These are phyloP conservation scores for Brasilioporus rufonigricans DNA, from an alignment of 768 basidiomycete species.

Conservation along the genomic window DNA sequence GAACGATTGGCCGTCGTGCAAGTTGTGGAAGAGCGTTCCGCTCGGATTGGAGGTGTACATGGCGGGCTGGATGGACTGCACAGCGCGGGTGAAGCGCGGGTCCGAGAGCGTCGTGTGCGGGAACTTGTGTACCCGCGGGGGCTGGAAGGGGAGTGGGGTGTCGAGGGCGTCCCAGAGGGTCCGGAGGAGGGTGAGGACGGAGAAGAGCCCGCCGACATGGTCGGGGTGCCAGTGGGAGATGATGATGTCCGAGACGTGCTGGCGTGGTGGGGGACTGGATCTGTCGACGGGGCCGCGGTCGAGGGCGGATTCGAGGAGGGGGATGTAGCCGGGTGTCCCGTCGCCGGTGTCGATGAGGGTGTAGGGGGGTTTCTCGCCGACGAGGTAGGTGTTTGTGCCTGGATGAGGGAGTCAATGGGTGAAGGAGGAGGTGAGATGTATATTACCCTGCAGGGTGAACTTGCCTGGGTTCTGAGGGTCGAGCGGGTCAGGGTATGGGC, in stretches of 20 bases:
- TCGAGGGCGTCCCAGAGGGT: slow-evolving; percentile 58
- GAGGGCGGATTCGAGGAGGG: slow-evolving; percentile 64
- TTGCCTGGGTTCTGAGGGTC: slow-evolving; percentile 79
- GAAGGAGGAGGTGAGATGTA: neutral
- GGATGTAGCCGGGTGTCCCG: slow-evolving; percentile 64
- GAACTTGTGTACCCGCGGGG: slow-evolving; percentile 77
- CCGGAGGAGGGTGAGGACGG: slow-evolving; percentile 65
- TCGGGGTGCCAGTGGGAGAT: slow-evolving; percentile 91
- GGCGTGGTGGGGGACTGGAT: neutral
- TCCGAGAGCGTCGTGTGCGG: slow-evolving; percentile 39
- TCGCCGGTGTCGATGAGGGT: slow-evolving; percentile 84
- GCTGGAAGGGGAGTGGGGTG: slow-evolving; percentile 45
- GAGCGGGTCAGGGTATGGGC: neutral
- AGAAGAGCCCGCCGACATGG: slow-evolving; percentile 74
- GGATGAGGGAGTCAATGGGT: neutral
- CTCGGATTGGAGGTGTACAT: slow-evolving; percentile 44
- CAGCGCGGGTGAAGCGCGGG: slow-evolving; percentile 34
- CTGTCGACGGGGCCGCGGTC: slow-evolving; percentile 36
- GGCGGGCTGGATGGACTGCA: slow-evolving; percentile 38
- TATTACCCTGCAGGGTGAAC: slow-evolving; percentile 84
- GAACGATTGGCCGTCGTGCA: slow-evolving; percentile 55
- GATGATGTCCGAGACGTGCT: slow-evolving; percentile 81
- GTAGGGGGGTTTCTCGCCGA: slow-evolving; percentile 69
- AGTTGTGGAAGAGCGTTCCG: slow-evolving; percentile 53
- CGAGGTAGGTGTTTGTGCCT: slow-evolving; percentile 91